Base-by-base conservation (phyloP, 2,329 filamentous ascomycete species). In the Penicillium sp. region DNA sequence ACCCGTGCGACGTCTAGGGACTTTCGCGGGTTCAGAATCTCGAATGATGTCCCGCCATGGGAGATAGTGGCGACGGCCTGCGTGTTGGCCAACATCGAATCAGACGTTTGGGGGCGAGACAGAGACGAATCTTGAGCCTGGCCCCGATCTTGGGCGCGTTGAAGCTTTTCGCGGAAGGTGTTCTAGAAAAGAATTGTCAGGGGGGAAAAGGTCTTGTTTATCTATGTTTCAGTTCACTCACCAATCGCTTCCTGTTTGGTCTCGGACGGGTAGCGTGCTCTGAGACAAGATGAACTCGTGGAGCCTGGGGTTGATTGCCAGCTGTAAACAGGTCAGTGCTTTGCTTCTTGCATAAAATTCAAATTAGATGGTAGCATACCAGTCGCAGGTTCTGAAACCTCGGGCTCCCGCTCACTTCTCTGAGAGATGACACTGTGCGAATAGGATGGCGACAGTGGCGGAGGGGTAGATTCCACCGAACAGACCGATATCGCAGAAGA, bases 11-110 rank as follows among this genome's bases (percentile, higher is more conserved):
- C 56, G 42, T 68, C 63, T 15, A 72, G 53, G 8, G 70, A 72
- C 44, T 68, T 66, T 43, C 68, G 67, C 23, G 69, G 70, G 30
- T 73, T 73, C 15, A 73, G 48, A 15, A 73, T 73, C 27, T 73
- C 69, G 40, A 73, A 73, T 7, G 62, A 64, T 8, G 68, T 59
- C 10, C 70, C 70, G 40, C 70, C 64, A 49, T 71, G 65, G 24
- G 64, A 61, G 33, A 73, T 55, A 48, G 65, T 70, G 46, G 64
- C 45, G 23, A 56, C 54, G 47, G 62, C 52, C 50, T 61, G 58
- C 33, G 62, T 61, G 36, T 55, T 62, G 45, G 64, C 62, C 26
- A 71, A 49, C 43, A 65, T 62, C 26, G 66, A 62, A 42, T 69
- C 63, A 5, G 65, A 66, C 54, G 58, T 9, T 54, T 56, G 52